These are phyloP conservation scores for Puccinia sorghi DNA, from an alignment of 1,284 basidiomycete genomes.

Conservation along the genomic window DNA sequence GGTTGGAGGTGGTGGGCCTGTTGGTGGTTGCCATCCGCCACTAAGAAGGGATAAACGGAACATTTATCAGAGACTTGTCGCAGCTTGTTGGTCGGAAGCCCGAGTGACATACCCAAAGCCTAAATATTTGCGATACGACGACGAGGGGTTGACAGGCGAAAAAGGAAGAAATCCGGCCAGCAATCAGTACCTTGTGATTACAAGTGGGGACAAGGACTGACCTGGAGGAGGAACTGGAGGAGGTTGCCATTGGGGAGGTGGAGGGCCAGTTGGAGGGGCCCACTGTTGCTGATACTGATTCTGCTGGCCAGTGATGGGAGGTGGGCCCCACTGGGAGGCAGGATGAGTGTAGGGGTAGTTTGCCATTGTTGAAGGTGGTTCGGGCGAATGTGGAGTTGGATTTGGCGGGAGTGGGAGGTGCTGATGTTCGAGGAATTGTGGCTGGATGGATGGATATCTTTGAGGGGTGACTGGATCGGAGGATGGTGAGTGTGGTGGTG, in stretches of 20 bases:
- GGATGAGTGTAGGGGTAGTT: slow-evolving; percentile 46
- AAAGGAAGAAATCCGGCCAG: neutral
- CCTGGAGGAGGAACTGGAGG: slow-evolving; percentile 31
- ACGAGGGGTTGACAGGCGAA: neutral
- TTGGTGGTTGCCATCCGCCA: slow-evolving; percentile 38
- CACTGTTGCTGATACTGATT: slow-evolving; percentile 8
- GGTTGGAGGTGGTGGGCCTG: slow-evolving; percentile 40
- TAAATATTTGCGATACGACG: neutral
- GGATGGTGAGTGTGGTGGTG: no score
- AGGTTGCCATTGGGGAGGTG: slow-evolving; percentile 30
- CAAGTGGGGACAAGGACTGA: neutral
- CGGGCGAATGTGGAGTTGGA: no score
- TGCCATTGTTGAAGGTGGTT: slow-evolving; percentile 21
- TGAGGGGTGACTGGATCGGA: no score
- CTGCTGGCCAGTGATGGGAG: slow-evolving; percentile 1
- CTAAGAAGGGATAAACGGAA: neutral
- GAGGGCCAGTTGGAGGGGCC: slow-evolving; percentile 32
- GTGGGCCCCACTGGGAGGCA: slow-evolving; percentile 32
- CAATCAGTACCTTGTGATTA: neutral
- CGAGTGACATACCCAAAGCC: slow-evolving; percentile 9
- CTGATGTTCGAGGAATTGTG: no score
- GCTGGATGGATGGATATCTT: no score
- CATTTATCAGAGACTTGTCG: neutral
- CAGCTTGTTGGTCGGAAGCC: neutral
- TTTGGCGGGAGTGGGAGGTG: no score